Percentiles rank a stretch among this genome's conserved stretches.
Conservation (phyloP, 108 stramenopile species). For the Cyclotella distinguenda region DNA sequence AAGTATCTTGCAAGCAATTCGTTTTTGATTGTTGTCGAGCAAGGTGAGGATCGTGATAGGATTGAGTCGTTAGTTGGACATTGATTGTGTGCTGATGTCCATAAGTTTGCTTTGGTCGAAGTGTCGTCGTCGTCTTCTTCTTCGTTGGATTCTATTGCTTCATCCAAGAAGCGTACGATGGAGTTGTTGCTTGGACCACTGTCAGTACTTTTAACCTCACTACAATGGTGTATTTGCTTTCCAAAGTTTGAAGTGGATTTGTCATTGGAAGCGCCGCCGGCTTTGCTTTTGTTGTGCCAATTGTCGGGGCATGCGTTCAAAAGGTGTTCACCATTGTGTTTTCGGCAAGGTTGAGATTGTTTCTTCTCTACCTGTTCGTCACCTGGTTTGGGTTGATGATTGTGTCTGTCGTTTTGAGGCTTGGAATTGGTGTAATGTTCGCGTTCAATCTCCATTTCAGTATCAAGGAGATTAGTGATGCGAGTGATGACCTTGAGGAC, state of each 20-base stretch:
- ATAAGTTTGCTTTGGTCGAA: neutral
- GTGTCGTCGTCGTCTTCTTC: neutral
- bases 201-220: neutral
- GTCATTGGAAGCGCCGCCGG: neutral
- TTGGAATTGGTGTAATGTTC: no score
- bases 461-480: neutral
- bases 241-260: neutral
- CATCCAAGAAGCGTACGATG: neutral
- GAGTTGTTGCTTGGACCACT: neutral
- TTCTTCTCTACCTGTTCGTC: neutral
- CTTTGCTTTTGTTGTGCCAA: neutral
- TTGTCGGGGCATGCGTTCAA: constrained; percentile 14
- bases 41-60: neutral
- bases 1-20: neutral
- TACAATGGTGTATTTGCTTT: neutral
- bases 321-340: constrained; percentile 12
- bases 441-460: neutral
- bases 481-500: neutral
- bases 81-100: neutral
- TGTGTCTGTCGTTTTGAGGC: neutral
- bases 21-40: neutral
- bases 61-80: neutral
- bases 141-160: neutral
- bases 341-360: neutral
- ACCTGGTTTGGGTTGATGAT: neutral